These are phyloP conservation scores for Prunus campanulata DNA, from an alignment of 306 rosid genomes.

Conservation along the genomic window DNA sequence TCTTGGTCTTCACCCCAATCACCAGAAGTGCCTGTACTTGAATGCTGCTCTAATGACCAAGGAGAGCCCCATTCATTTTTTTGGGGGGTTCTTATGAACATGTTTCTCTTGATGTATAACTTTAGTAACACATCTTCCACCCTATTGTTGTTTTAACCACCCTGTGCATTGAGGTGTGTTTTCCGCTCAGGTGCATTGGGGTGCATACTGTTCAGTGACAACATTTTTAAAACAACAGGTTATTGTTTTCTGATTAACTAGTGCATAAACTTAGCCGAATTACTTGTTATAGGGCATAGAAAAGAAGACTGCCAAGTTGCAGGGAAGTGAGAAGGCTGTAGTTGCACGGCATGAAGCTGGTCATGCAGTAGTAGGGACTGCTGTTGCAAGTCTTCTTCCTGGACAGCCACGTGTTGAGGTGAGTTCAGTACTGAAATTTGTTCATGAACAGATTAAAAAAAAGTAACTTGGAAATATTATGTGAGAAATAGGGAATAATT, in stretches of 20 bases:
- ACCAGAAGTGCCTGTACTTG: background rate
- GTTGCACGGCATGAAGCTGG: slow-evolving; percentile 99
- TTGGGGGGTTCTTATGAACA: background rate
- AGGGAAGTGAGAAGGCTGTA: slow-evolving; percentile 90
- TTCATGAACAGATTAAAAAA: background rate
- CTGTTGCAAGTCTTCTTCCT: slow-evolving; percentile 86
- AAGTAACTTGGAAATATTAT: background rate
- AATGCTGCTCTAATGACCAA: background rate
- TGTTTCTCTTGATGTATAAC: background rate
- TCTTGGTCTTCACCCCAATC: background rate
- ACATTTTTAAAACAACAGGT: background rate
- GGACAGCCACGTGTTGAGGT: slow-evolving; percentile 99
- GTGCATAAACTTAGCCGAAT: slow-evolving; percentile 32
- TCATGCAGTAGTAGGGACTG: slow-evolving; percentile 98
- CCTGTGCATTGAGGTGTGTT: background rate
- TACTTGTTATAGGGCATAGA: slow-evolving; percentile 81
- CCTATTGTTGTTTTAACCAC: background rate
- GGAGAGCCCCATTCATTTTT: background rate
- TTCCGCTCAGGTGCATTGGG: background rate
- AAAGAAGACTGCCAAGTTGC: slow-evolving; percentile 89
- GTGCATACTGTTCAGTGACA: background rate
- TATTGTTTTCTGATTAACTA: background rate
- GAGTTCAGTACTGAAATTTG: slow-evolving; percentile 11
- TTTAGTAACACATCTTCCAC: background rate
- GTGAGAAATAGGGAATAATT: background rate